Conservation (phyloP, 257 asterid genomes). For the Ehretia macrophylla region DNA sequence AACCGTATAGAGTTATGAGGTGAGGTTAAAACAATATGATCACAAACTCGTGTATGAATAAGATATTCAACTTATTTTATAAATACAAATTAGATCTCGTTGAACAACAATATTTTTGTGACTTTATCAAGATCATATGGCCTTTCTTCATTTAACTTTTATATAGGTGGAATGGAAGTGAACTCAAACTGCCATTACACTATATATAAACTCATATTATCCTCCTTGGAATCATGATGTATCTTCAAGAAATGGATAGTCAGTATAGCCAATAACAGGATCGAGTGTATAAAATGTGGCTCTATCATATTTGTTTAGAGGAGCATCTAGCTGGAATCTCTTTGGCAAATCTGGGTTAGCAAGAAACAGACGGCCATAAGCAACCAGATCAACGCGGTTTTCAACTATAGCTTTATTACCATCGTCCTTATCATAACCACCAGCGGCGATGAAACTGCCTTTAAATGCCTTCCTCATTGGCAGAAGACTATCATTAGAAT, state of each 20-base stretch:
- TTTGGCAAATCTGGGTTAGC: conserved; percentile 68
- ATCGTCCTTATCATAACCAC: conserved; percentile 57
- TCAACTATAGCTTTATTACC: conserved; percentile 57
- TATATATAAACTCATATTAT: too few relatives aligned
- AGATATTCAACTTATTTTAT: too few relatives aligned
- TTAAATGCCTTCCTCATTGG: conserved; percentile 58
- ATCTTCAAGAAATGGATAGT: conserved; percentile 64
- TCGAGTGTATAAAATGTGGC: conserved; percentile 46
- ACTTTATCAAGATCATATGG: too few relatives aligned
- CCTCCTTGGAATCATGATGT: conserved; percentile 7
- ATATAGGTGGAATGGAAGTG: too few relatives aligned
- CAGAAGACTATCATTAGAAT: conserved; percentile 30
- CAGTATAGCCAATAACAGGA: conserved; percentile 69
- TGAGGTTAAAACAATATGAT: too few relatives aligned
- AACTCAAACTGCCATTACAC: too few relatives aligned
- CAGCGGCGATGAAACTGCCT: conserved; percentile 65
- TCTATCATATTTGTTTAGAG: conserved; percentile 54
- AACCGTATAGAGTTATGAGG: too few relatives aligned
- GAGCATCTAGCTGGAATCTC: conserved; percentile 50
- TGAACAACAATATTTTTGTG: too few relatives aligned
- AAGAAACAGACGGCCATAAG: conserved; percentile 55
- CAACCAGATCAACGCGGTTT: conserved; percentile 53
- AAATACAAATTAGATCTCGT: too few relatives aligned
- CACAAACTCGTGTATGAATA: too few relatives aligned
- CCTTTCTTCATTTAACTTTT: too few relatives aligned